Conservation (phyloP, 164 flowering plant genomes). For the Tetracentron sinense region DNA sequence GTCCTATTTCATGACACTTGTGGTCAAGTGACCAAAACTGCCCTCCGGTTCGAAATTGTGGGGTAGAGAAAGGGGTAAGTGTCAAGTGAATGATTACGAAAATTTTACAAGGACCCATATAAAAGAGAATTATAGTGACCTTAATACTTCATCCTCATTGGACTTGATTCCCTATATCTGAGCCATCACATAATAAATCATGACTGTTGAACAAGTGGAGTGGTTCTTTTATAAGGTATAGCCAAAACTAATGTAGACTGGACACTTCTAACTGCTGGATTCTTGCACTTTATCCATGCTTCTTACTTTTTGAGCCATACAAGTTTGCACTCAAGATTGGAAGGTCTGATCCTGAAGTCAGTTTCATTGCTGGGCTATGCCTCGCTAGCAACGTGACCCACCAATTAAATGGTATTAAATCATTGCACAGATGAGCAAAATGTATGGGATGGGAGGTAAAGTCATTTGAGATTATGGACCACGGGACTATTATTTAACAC, state of each 20-base stretch:
- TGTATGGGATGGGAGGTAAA: background rate
- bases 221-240: background rate
- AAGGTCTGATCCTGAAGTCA: background rate
- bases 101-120: no score
- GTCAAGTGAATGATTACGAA: no score
- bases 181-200: background rate
- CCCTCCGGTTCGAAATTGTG: no score
- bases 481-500: background rate
- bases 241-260: background rate
- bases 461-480: background rate
- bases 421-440: background rate
- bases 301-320: background rate
- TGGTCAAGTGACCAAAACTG: no score
- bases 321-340: background rate
- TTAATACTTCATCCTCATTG: background rate
- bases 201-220: background rate
- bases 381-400: background rate
- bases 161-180: background rate
- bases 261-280: background rate
- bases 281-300: background rate
- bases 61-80: no score
- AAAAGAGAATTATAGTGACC: background rate
- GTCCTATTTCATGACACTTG: no score
- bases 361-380: background rate
- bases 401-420: slow-evolving; percentile 1